Conservation (phyloP, 768 basidiomycete species). For the Hericium coralloides region DNA sequence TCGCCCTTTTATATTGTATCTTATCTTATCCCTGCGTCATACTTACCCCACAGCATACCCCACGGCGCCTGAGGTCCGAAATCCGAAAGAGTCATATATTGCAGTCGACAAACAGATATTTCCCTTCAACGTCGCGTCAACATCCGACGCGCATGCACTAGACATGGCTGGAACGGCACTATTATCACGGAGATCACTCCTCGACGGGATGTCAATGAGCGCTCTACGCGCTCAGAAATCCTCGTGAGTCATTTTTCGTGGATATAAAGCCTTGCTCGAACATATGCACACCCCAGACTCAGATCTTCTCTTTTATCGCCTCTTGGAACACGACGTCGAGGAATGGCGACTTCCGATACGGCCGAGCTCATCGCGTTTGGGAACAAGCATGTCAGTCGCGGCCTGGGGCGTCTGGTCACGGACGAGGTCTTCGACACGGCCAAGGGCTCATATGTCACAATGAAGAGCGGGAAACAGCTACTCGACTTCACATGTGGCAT, state of each 20-base stretch:
- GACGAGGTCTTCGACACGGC: slow-evolving; percentile 8
- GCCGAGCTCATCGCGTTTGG: slow-evolving; percentile 5
- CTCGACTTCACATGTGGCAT: slow-evolving; percentile 15
- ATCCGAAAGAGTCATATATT: no score
- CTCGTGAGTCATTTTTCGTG: neutral
- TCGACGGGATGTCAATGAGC: neutral
- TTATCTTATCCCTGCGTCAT: no score
- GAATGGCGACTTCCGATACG: slow-evolving; percentile 4
- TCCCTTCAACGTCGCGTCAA: no score
- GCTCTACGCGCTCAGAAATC: neutral
- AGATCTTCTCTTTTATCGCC: neutral
- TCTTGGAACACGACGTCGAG: neutral
- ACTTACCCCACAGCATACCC: no score
- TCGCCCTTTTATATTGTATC: no score
- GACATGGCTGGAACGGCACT: neutral
- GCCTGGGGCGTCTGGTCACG: slow-evolving; percentile 3
- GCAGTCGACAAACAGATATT: no score
- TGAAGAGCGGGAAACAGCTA: slow-evolving; percentile 7
- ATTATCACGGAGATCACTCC: neutral
- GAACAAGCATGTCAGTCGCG: slow-evolving; percentile 9
- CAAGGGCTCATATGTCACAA: slow-evolving; percentile 13
- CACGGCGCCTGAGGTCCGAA: no score
- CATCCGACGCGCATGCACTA: neutral
- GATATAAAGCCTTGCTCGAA: neutral
- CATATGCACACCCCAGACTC: neutral